Conservation (phyloP, 164 flowering plant species). For the Tetrastigma voinierianum region DNA sequence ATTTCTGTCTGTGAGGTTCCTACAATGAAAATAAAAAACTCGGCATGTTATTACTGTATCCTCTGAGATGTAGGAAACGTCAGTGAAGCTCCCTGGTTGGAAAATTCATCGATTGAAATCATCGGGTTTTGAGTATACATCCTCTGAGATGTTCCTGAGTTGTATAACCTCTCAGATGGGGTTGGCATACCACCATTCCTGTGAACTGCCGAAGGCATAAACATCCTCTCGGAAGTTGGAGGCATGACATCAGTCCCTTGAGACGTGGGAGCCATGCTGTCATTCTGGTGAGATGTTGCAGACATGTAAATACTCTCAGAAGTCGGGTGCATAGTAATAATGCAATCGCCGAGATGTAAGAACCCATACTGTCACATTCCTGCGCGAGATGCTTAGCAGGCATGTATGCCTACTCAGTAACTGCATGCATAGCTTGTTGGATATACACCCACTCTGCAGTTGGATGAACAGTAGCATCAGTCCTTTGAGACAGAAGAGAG, state of each 20-base stretch:
- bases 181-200: conserved; percentile 16
- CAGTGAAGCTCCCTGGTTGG: conserved; percentile 16
- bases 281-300: conserved; percentile 7
- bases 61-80: conserved; percentile 19
- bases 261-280: conserved; percentile 12
- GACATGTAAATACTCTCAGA: conserved; percentile 14
- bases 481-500: no score
- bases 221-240: conserved; percentile 17
- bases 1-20: background rate
- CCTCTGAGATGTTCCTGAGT: conserved; percentile 20
- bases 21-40: conserved; percentile 1
- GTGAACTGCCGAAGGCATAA: conserved; percentile 10
- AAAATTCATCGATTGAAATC: conserved; percentile 20
- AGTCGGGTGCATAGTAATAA: conserved; percentile 1
- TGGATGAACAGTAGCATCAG: no score
- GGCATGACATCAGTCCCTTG: conserved; percentile 13
- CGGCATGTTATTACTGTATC: background rate
- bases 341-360: conserved; percentile 8
- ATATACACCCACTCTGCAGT: no score
- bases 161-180: conserved; percentile 23
- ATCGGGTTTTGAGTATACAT: conserved; percentile 17
- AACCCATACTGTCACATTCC: conserved; percentile 12
- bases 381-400: conserved; percentile 9
- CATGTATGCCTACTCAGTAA: conserved; percentile 19
- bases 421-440: conserved; percentile 14